phyloP scores from a whole-genome alignment of 768 basidiomycete species.

The Clathrus columnatus region DNA sequence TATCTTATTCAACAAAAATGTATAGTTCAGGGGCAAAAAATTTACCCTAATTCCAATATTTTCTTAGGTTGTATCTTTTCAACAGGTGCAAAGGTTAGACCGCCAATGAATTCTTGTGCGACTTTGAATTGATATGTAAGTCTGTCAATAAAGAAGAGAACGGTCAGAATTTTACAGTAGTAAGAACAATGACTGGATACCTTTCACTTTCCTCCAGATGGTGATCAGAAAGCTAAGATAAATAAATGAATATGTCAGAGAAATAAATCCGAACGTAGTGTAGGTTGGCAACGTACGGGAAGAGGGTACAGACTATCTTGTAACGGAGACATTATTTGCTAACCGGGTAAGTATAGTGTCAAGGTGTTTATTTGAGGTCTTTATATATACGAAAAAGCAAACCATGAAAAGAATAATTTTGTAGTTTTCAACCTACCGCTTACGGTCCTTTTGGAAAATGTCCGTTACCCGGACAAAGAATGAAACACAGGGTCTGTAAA shows the following conservation, averaged over 20 bases:
- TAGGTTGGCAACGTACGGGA: no score
- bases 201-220: background rate
- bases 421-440: no score
- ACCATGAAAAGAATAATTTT: no score
- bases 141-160: background rate
- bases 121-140: background rate
- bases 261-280: background rate
- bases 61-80: background rate
- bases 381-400: no score
- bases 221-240: background rate
- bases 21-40: no score
- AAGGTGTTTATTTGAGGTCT: no score
- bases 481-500: no score
- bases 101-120: background rate
- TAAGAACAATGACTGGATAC: background rate
- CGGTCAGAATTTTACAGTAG: background rate
- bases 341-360: no score
- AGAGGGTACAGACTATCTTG: background rate
- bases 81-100: background rate
- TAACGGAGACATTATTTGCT: no score
- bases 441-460: no score
- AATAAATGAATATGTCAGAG: background rate
- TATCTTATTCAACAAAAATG: background rate
- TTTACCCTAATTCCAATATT: background rate
- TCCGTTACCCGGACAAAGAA: no score